A percentile compares a stretch with the other conserved stretches of the same genome.
These are phyloP conservation scores for Talaromyces nanjingensis DNA, from an alignment of 495 filamentous ascomycete species.

Conservation along the genomic window DNA sequence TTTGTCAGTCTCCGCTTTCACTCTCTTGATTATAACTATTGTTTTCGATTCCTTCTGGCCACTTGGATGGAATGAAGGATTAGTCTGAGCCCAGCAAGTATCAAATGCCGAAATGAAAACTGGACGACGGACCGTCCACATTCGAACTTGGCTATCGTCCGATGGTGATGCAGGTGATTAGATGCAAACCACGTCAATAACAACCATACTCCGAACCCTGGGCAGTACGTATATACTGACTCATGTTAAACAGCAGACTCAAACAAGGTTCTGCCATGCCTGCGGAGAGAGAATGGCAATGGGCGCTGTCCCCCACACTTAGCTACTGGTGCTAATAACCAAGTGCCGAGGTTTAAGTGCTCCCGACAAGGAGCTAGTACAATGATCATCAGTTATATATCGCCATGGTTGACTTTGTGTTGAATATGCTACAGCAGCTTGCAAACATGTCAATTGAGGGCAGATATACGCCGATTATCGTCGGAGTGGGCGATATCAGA, in stretches of 20 bases:
- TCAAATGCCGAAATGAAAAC: neutral
- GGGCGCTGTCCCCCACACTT: neutral
- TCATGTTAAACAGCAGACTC: neutral
- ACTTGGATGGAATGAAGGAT: neutral
- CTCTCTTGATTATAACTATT: neutral
- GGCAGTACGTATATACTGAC: neutral
- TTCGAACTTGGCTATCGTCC: neutral
- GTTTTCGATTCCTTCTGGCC: neutral
- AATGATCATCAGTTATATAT: neutral
- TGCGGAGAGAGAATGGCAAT: neutral
- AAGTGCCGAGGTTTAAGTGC: neutral
- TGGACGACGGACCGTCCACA: neutral
- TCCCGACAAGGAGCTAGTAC: neutral
- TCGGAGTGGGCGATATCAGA: conserved; percentile 49
- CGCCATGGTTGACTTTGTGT: neutral
- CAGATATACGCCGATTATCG: conserved; percentile 30
- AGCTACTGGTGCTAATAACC: too few species aligned
- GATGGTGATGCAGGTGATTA: neutral
- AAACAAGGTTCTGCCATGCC: neutral
- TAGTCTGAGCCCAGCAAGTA: neutral
- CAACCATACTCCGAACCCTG: neutral
- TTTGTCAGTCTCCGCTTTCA: neutral
- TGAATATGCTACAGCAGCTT: neutral
- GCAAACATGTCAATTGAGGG: neutral
- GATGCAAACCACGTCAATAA: neutral